Conservation (phyloP, 306 rosid genomes). For the Malus sieversii region DNA sequence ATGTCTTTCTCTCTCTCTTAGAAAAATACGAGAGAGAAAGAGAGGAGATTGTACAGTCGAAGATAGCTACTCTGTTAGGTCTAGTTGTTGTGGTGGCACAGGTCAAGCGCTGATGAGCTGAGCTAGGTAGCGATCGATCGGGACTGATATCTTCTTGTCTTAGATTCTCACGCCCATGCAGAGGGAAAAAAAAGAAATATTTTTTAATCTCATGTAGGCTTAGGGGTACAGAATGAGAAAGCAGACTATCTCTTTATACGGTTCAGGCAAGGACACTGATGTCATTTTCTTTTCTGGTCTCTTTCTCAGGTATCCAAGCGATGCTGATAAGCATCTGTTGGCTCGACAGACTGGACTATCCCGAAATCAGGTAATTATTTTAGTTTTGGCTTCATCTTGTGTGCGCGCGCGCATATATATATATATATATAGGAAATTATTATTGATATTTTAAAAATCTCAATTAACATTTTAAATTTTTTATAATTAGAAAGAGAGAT, state of each 20-base stretch:
- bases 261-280: constrained; percentile 45
- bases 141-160: constrained; percentile 17
- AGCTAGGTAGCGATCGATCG: background rate
- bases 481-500: no score
- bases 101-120: background rate
- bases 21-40: background rate
- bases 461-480: no score
- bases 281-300: constrained; percentile 64
- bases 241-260: constrained; percentile 35
- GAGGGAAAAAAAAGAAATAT: constrained; percentile 18
- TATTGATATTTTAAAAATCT: no score
- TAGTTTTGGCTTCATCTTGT: background rate
- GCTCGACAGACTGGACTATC: constrained; percentile 90
- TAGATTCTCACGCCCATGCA: constrained; percentile 83
- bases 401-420: no score
- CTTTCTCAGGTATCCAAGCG: constrained; percentile 96
- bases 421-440: no score
- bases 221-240: constrained; percentile 47
- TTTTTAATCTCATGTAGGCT: constrained; percentile 18
- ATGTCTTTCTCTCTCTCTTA: background rate
- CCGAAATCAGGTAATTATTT: constrained; percentile 63
- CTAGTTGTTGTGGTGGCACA: background rate
- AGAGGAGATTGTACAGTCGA: background rate
- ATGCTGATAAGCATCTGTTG: constrained; percentile 91
- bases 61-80: background rate